Conservation (phyloP, 2,329 filamentous ascomycete genomes). For the Colletotrichum salicis region DNA sequence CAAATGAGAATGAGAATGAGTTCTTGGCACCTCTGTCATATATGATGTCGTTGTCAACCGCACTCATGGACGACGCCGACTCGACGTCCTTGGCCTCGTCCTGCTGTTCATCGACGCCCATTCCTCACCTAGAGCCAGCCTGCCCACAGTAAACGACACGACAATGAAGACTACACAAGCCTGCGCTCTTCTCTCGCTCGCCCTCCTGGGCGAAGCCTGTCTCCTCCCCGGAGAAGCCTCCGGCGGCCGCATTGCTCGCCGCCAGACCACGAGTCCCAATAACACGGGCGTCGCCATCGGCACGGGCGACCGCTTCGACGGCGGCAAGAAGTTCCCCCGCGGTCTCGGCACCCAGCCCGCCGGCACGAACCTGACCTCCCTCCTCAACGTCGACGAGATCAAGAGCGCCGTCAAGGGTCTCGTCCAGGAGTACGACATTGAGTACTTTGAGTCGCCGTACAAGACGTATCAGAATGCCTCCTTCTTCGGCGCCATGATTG, state of each 20-base stretch:
- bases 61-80: not conserved
- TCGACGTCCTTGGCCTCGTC: not conserved
- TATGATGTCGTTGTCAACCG: not conserved
- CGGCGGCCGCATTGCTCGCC: constrained; percentile 32
- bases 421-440: constrained; percentile 51
- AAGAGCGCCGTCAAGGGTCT: constrained; percentile 56
- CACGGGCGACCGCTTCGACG: constrained; percentile 54
- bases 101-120: not conserved
- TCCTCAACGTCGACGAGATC: constrained; percentile 59
- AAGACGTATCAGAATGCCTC: constrained; percentile 55
- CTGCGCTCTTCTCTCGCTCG: constrained; percentile 37
- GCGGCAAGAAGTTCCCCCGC: constrained; percentile 49
- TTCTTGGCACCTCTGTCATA: constrained; percentile 11
- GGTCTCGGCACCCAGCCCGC: constrained; percentile 50
- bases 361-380: constrained; percentile 47
- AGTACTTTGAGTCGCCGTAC: constrained; percentile 54
- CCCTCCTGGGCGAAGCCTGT: constrained; percentile 44
- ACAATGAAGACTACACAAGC: constrained; percentile 44
- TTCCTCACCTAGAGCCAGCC: not conserved
- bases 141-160: not conserved
- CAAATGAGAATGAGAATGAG: not conserved
- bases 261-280: constrained; percentile 26
- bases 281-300: constrained; percentile 50
- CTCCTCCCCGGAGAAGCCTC: constrained; percentile 51
- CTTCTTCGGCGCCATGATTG: constrained; percentile 55